Percentiles rank a stretch among this genome's conserved stretches.
phyloP scores from a whole-genome alignment of 352 stramenopile species.

The Pythium sp. region DNA sequence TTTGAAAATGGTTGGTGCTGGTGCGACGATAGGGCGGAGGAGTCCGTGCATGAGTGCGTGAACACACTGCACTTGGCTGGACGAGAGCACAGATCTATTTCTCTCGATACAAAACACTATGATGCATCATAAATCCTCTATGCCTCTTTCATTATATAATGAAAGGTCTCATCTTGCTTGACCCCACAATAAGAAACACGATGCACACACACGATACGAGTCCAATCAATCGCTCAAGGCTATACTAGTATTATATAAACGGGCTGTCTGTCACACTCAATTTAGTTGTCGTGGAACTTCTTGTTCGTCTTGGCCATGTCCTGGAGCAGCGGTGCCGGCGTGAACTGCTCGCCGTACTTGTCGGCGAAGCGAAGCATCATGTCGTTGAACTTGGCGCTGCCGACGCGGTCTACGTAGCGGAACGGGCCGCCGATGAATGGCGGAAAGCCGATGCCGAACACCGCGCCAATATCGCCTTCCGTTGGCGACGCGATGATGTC shows the following conservation, averaged over 20 bases:
- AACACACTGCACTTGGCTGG: not conserved
- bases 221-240: slow-evolving; percentile 1
- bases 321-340: slow-evolving; percentile 93
- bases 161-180: not conserved
- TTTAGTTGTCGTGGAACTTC: slow-evolving; percentile 94
- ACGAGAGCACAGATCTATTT: not conserved
- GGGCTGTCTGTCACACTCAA: not conserved
- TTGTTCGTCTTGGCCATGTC: slow-evolving; percentile 97
- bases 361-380: slow-evolving; percentile 96
- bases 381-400: slow-evolving; percentile 92
- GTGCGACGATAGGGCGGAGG: slow-evolving; percentile 1
- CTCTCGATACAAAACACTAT: not conserved
- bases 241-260: slow-evolving; percentile 14
- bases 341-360: slow-evolving; percentile 95
- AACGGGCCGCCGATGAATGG: slow-evolving; percentile 97
- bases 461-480: slow-evolving; percentile 97
- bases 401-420: slow-evolving; percentile 94
- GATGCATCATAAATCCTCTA: not conserved
- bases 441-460: slow-evolving; percentile 98
- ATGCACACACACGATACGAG: not conserved
- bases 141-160: not conserved
- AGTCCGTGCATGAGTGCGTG: slow-evolving; percentile 5
- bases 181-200: not conserved
- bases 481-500: slow-evolving; percentile 96
- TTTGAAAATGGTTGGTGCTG: not conserved